Evolutionary conservation across 2,329 filamentous ascomycete species (phyloP).

Genomic region (Chaetomium olivaceum): DNA sequence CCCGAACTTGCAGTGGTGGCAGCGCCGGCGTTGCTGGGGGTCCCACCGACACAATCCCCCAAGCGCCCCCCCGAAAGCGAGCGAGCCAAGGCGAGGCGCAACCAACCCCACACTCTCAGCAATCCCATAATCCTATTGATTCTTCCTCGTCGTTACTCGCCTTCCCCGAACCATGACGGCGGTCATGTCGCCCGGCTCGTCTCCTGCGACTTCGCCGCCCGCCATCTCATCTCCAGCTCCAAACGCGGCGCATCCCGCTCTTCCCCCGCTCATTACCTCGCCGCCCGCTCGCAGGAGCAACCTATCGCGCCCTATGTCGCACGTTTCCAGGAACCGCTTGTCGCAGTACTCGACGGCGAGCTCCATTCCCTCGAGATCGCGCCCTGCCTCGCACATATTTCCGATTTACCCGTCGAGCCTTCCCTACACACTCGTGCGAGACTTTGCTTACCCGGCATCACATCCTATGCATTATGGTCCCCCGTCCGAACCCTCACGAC

Average conservation of each 20-base stretch:
- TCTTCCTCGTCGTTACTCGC: constrained; percentile 34
- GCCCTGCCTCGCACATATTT: constrained; percentile 78
- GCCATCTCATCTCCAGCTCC: constrained; percentile 46
- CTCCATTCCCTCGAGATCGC: constrained; percentile 69
- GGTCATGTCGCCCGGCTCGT: constrained; percentile 59
- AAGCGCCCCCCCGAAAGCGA: constrained; percentile 1
- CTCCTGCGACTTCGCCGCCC: constrained; percentile 55
- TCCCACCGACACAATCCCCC: constrained; percentile 16
- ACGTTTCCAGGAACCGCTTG: constrained; percentile 76
- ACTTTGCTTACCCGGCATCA: constrained; percentile 84
- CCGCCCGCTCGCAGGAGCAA: constrained; percentile 59
- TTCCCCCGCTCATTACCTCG: constrained; percentile 60
- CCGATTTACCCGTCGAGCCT: constrained; percentile 83
- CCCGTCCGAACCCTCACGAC: constrained; percentile 69
- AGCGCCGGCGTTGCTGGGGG: constrained; percentile 17
- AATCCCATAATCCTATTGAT: constrained; percentile 17
- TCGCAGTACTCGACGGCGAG: constrained; percentile 75
- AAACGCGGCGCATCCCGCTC: constrained; percentile 55
- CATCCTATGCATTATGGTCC: constrained; percentile 94
- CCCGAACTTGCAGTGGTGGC: constrained; percentile 16
- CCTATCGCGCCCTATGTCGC: constrained; percentile 68
- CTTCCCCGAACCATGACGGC: constrained; percentile 48
- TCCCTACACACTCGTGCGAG: constrained; percentile 84
- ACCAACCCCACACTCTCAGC: constrained; percentile 22
- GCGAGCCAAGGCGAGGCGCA: constrained; percentile 26